Evolutionary conservation across 306 rosid species (phyloP), one percentile per base, ranked within the genome.

Genomic region (Astragalus membranaceus): DNA sequence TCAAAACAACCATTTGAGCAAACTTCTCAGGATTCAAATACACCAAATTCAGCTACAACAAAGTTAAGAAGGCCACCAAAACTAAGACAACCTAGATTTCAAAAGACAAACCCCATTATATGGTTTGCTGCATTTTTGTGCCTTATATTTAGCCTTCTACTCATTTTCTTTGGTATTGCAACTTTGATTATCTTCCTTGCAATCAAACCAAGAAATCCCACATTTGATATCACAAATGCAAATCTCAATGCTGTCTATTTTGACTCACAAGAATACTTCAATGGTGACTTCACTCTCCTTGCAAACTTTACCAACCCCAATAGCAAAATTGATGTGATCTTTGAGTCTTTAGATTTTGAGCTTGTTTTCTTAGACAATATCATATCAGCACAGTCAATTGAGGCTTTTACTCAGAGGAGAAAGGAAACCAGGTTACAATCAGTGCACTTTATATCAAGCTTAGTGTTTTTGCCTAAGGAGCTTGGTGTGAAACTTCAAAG

Each of bases 231-330:
- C 56, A 84, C 98, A 5, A 87, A 84, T 70, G 96, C 98, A 32
- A 82, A 77, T 78, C 96, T 87, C 72, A 87, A 71, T 70, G 68
- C 82, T 36, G 55, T 92, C 44, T 92, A 92, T 75, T 92, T 92
- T 37, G 95, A 89, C 82, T 77, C 95, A 6, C 82, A 88, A 1
- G 72, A 86, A 35, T 87, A 75, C 62, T 77, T 89, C 83, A 92
- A 92, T 3, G 96, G 95, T 0, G 95, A 92, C 84, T 84, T 89
- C 51, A 80, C 81, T 7, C 67, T 89, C 84, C 85, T 89, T 5
- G 84, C 92, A 36, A 92, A 89, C 47, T 85, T 92, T 67, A 65
- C 98, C 30, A 92, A 92, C 82, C 96, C 95, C 23, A 92, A 92
- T 75, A 75, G 70, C 39, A 87, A 81, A 67, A 78, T 89, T 3